phyloP scores from a whole-genome alignment of 306 rosid species.

The cucumber (Cucumis sativus) region DNA sequence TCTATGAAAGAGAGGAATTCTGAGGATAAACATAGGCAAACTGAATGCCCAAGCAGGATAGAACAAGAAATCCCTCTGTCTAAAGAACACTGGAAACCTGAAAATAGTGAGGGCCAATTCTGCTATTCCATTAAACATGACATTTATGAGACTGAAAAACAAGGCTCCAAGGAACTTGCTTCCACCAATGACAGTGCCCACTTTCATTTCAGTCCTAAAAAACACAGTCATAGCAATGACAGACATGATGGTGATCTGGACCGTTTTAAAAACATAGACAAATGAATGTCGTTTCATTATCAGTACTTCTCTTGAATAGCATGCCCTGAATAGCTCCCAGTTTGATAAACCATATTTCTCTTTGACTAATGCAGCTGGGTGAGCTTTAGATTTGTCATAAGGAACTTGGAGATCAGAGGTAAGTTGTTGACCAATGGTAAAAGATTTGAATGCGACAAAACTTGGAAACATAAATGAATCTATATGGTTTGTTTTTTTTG shows the following conservation, averaged over 20 bases:
- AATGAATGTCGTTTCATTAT: constrained; percentile 52
- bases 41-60: constrained; percentile 77
- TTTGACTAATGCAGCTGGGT: constrained; percentile 60
- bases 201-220: constrained; percentile 47
- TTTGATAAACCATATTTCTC: constrained; percentile 57
- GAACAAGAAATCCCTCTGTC: constrained; percentile 65
- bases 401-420: constrained; percentile 34
- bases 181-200: constrained; percentile 33
- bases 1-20: constrained; percentile 63
- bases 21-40: constrained; percentile 59
- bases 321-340: constrained; percentile 58
- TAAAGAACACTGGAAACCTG: constrained; percentile 57
- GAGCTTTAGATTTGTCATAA: constrained; percentile 34
- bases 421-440: constrained; percentile 40
- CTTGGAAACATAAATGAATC: constrained; percentile 43
- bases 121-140: constrained; percentile 74
- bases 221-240: constrained; percentile 46
- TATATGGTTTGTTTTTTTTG: constrained; percentile 29
- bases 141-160: constrained; percentile 43
- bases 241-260: constrained; percentile 42
- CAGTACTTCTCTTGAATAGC: constrained; percentile 65
- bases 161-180: constrained; percentile 56
- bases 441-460: constrained; percentile 31
- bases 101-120: constrained; percentile 46
- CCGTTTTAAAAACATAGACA: constrained; percentile 42